These are phyloP conservation scores for Anisodus tanguticus DNA, from an alignment of 257 asterid genomes.

Conservation along the genomic window DNA sequence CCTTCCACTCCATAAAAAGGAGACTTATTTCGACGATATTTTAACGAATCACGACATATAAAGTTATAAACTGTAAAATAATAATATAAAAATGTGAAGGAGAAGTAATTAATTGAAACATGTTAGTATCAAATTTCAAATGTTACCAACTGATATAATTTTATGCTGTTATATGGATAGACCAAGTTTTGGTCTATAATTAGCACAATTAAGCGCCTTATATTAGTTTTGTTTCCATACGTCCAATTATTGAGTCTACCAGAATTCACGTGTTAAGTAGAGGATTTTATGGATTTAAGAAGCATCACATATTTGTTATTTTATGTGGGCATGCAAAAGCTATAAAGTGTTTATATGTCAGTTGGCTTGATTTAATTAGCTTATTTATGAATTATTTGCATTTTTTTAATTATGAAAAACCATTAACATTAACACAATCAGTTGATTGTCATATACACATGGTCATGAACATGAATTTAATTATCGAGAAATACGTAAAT, in stretches of 20 bases:
- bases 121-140: neutral
- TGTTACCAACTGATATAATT: neutral
- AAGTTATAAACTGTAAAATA: neutral
- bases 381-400: neutral
- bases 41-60: neutral
- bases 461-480: neutral
- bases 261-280: constrained; percentile 15
- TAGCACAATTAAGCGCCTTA: neutral
- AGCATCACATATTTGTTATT: constrained; percentile 11
- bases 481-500: too few species aligned
- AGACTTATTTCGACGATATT: neutral
- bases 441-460: neutral
- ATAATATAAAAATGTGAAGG: neutral
- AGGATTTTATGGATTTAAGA: constrained; percentile 23
- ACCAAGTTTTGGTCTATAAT: neutral
- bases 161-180: neutral
- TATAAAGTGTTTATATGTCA: neutral
- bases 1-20: neutral
- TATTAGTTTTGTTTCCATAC: neutral
- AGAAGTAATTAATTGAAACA: neutral
- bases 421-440: neutral
- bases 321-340: constrained; percentile 12
- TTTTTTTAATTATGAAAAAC: too few species aligned
- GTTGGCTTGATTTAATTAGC: neutral
- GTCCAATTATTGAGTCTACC: neutral